Conservation (phyloP, 805 yeast genomes). For the Starmerella floricola region DNA sequence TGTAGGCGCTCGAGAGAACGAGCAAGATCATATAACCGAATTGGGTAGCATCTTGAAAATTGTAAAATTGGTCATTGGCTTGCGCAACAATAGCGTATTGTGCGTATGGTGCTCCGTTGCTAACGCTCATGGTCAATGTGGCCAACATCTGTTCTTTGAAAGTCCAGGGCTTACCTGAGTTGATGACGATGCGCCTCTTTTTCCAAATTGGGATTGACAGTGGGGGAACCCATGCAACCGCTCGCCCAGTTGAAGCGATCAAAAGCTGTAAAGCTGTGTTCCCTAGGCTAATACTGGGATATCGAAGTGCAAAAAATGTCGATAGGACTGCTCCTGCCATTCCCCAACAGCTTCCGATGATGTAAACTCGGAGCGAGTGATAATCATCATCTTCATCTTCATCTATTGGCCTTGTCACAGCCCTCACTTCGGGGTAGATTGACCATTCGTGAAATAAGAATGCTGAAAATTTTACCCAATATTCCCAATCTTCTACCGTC, state of each 20-base stretch:
- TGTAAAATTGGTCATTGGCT: conserved; percentile 26
- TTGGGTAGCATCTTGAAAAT: conserved; percentile 23
- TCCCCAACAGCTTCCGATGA: conserved; percentile 41
- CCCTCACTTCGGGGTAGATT: conserved; percentile 52
- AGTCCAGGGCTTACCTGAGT: conserved; percentile 51
- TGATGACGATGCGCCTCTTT: conserved; percentile 26
- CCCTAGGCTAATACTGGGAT: conserved; percentile 41
- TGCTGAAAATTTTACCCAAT: conserved; percentile 31
- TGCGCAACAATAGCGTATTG: conserved; percentile 27
- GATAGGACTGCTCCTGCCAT: conserved; percentile 44
- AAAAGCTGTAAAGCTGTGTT: conserved; percentile 46
- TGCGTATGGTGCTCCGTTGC: conserved; percentile 20
- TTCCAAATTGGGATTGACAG: conserved; percentile 4
- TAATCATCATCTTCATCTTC: conserved; percentile 34
- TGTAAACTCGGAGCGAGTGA: conserved; percentile 43
- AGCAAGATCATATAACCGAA: conserved; percentile 45
- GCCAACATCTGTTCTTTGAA: conserved; percentile 56
- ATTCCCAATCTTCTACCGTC: conserved; percentile 20
- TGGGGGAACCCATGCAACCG: conserved; percentile 24
- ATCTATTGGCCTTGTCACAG: conserved; percentile 42
- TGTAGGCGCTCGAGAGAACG: conserved; percentile 42
- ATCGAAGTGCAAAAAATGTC: conserved; percentile 46
- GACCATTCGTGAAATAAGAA: conserved; percentile 35
- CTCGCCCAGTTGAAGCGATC: conserved; percentile 47
- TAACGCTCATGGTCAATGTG: conserved; percentile 30